These are phyloP conservation scores for Suillus alpinus DNA, from an alignment of 768 basidiomycete genomes.

Conservation along the genomic window DNA sequence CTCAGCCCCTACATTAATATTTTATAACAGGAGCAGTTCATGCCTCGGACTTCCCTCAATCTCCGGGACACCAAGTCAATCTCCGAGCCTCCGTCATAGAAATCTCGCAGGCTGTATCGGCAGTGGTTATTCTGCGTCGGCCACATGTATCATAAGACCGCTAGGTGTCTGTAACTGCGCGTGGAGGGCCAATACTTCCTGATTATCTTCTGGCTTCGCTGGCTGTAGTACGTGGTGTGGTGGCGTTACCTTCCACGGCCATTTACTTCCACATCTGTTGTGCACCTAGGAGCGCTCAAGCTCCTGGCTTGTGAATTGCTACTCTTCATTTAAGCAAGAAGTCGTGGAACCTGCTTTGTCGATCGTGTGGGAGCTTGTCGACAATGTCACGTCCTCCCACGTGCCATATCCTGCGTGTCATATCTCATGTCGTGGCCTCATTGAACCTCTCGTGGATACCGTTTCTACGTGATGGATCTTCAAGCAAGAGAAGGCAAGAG, in stretches of 20 bases:
- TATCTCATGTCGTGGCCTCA: not conserved
- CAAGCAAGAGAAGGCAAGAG: not conserved
- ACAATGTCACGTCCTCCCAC: conserved; percentile 1
- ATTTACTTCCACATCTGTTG: not conserved
- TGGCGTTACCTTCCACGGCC: not conserved
- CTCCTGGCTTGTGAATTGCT: not conserved
- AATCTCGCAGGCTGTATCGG: not conserved
- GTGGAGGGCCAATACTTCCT: not conserved
- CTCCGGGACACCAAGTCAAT: not conserved
- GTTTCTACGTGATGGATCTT: not conserved
- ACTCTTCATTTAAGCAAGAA: not conserved
- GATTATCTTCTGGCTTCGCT: not conserved
- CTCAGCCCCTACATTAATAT: too few relatives aligned
- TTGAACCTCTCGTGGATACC: not conserved
- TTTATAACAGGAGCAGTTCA: not conserved
- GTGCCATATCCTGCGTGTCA: not conserved
- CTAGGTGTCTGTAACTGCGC: not conserved
- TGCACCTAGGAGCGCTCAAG: not conserved
- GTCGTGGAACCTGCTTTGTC: not conserved
- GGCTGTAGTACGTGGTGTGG: not conserved
- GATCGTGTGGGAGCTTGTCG: not conserved
- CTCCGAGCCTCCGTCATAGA: not conserved
- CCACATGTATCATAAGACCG: not conserved
- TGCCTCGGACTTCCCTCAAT: not conserved
- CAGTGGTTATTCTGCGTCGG: not conserved